Base-by-base conservation (phyloP, 1,284 basidiomycete species). In the Pseudozyma hubeiensis region DNA sequence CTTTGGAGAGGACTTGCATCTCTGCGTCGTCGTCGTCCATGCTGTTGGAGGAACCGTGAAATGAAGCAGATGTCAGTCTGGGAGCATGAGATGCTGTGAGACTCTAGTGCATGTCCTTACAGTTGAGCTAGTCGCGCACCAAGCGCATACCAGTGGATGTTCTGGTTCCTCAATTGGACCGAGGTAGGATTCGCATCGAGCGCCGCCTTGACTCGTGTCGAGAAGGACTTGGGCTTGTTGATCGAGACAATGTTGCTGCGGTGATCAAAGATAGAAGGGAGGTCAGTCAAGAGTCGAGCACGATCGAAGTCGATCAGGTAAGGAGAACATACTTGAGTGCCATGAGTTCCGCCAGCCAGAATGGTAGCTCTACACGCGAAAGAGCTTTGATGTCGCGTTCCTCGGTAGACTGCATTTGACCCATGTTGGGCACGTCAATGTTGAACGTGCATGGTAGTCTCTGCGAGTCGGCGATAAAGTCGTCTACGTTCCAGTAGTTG, bases 321-420 rank as follows among this genome's bases (percentile, higher is more conserved):
- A n/a, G 14, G n/a, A 14, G 7, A 6, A 71, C 78, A 46, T 40
- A 80, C 78, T 82, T 78, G 7, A 81, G 59, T 8, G 80, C 78
- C 37, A 84, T 77, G 5, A 78, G 57, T 31, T 82, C 80, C 2
- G 82, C 81, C 34, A 83, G 58, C 82, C 82, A 84, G 41, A 80
- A 84, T 5, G 80, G 81, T 5, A 84, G 69, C 52, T 83, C 80
- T 14, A 83, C 47, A 43, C 79, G 69, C 30, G 81, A 62, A 39
- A 78, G 63, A 16, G 75, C 64, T 53, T 78, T 75, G 56, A 81
- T 76, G 45, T 81, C 64, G 39, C 57, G 64, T 56, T 81, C 73
- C 54, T 76, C 76, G 41, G 53, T 69, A 16, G 69, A 73, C 43
- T 79, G 68, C 29, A 84, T 77, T 56, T 83, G 80, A 14, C 79